A percentile compares a stretch with the other conserved stretches of the same genome.
These are phyloP conservation scores for Phlegmacium glaucopus DNA, from an alignment of 768 basidiomycete genomes.

Conservation along the genomic window DNA sequence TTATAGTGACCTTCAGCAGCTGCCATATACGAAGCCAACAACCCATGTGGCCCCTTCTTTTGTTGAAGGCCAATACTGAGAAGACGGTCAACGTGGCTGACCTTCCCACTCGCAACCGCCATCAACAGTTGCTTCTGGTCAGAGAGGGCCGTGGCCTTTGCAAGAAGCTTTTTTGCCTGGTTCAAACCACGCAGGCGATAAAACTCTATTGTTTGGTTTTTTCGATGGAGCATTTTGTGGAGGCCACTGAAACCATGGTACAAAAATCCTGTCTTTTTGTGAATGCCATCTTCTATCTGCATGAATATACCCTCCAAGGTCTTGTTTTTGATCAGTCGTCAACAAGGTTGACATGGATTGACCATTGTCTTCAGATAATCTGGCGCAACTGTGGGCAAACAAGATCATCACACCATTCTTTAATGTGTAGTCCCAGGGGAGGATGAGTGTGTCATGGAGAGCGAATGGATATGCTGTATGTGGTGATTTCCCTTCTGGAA, in stretches of 20 bases:
- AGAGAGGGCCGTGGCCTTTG: constrained; percentile 8
- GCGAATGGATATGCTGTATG: not conserved
- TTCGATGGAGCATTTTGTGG: not conserved
- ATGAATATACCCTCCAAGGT: constrained; percentile 1
- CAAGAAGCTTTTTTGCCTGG: constrained; percentile 13
- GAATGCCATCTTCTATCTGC: not conserved
- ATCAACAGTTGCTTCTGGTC: constrained; percentile 18
- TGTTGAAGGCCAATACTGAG: constrained; percentile 11
- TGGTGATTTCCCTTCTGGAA: not conserved
- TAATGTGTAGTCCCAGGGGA: too few species aligned
- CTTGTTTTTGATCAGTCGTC: not conserved
- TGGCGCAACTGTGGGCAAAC: too few species aligned
- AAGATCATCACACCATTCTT: too few species aligned
- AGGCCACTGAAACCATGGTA: constrained; percentile 1
- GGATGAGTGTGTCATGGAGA: not conserved
- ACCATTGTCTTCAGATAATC: not conserved
- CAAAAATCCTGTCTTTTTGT: not conserved
- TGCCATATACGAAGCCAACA: constrained; percentile 1
- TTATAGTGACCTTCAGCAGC: constrained; percentile 17
- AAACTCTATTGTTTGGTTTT: constrained; percentile 6
- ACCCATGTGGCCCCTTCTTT: constrained; percentile 8
- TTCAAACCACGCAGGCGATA: constrained; percentile 14
- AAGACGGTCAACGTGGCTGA: constrained; percentile 13
- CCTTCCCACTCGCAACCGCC: constrained; percentile 20
- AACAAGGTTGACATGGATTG: not conserved